phyloP scores from a whole-genome alignment of 768 basidiomycete species.

The Mrakia gelida region DNA sequence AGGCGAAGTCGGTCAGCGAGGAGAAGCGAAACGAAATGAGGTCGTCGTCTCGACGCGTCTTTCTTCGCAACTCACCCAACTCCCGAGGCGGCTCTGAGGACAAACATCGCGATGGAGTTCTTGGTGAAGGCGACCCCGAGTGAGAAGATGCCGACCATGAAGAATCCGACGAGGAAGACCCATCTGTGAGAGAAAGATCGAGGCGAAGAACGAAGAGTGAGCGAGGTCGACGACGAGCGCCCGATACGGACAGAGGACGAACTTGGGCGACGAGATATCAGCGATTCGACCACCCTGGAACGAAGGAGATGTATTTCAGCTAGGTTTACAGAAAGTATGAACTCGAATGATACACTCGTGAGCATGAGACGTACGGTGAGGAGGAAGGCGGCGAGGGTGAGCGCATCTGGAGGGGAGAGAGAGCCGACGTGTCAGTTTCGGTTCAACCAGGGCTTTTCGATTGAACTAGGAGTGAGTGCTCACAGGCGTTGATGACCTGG shows the following conservation, averaged over 20 bases:
- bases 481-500: conserved; percentile 31
- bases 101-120: conserved; percentile 51
- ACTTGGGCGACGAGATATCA: conserved; percentile 39
- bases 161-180: conserved; percentile 49
- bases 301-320: too few relatives aligned
- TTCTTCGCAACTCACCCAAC: conserved; percentile 46
- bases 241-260: too few relatives aligned
- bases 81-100: conserved; percentile 55
- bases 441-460: neutral
- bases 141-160: conserved; percentile 49
- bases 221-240: too few relatives aligned
- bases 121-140: conserved; percentile 51
- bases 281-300: conserved; percentile 37
- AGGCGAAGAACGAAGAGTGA: too few relatives aligned
- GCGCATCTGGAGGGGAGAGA: conserved; percentile 32
- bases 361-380: conserved; percentile 32
- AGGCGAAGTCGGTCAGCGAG: too few relatives aligned
- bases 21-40: too few relatives aligned
- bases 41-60: too few relatives aligned
- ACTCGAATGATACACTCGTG: too few relatives aligned
- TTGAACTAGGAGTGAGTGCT: neutral
- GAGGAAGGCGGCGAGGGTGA: conserved; percentile 27
- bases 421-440: neutral
- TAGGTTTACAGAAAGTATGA: too few relatives aligned
- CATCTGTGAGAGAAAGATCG: neutral